Evolutionary conservation across 305 asterid species (phyloP), one percentile per base, ranked within the genome.

Genomic region (Solanum aculeatissimum): DNA sequence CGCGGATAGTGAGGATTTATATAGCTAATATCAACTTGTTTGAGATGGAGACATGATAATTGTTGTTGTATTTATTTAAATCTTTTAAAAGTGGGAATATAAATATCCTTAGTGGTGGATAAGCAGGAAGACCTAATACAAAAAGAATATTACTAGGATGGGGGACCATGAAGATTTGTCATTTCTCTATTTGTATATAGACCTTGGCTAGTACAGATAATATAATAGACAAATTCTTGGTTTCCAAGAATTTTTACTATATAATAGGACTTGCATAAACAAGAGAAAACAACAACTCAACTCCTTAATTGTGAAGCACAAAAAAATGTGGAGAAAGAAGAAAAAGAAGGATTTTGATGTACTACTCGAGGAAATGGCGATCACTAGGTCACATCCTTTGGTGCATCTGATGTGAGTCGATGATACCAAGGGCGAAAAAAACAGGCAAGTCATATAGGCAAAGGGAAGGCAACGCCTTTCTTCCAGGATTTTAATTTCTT

Each of bases 401-500:
- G 18, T 83, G 75, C 43, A 45, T 85, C 55, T 49, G 84, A 75
- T 84, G 65, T 65, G 84, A 63, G 47, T 60, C 63, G 49, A 27
- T 80, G 49, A 27, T 80, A 38, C 51, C 54, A 68, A 55, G 60
- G 82, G 2, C 12, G 5, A 81, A 29, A 25, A 25, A 65, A 58
- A 21, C 7, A 80, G 87, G 87, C 88, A 79, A 78, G 88, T 83
- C 84, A 60, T 7, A 82, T 9, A 80, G 88, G 88, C 88, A 86
- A 86, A 86, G 88, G 85, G 88, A 86, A 86, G 88, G 88, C 63
- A 29, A 86, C 65, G 88, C 88, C 88, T 86, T 86, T 86, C 88
- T 83, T 79, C 88, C 88, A 86, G 74, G 78, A 27, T 86, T 77
- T 58, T 27, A 32, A 16, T 70, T 40, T 9, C 13, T 0, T 35